These are phyloP conservation scores for Chloroidium sp. DNA, from an alignment of 163 green algal species.

Conservation along the genomic window DNA sequence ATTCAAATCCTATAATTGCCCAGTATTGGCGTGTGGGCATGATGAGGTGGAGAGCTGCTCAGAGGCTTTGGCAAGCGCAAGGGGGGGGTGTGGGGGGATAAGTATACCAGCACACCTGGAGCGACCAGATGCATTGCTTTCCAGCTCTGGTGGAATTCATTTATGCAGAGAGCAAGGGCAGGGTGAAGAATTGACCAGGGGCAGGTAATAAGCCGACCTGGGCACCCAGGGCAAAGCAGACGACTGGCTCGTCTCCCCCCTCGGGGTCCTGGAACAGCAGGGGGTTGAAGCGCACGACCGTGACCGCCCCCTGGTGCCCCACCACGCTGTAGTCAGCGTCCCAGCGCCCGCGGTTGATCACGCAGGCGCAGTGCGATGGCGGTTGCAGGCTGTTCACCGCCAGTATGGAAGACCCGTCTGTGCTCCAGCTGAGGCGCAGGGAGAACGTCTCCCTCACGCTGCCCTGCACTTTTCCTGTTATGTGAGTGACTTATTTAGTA, in stretches of 20 bases:
- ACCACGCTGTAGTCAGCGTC: constrained; percentile 36
- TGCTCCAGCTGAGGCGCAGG: constrained; percentile 69
- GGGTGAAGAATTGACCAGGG: too few species aligned
- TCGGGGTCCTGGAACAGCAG: constrained; percentile 43
- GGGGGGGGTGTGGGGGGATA: too few species aligned
- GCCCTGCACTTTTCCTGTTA: not conserved
- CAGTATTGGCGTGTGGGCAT: too few species aligned
- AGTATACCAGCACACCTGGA: too few species aligned
- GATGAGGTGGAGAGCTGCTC: too few species aligned
- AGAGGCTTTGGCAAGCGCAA: too few species aligned
- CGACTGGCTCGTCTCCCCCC: not conserved
- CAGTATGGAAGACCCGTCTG: constrained; percentile 62
- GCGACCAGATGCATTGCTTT: too few species aligned
- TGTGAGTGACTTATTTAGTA: too few species aligned
- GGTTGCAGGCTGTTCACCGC: constrained; percentile 47
- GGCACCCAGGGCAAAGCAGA: constrained; percentile 46
- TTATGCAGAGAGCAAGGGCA: too few species aligned
- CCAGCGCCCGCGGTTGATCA: constrained; percentile 61
- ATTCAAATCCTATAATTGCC: too few species aligned
- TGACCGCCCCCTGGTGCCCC: constrained; percentile 64
- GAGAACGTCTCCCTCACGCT: constrained; percentile 53
- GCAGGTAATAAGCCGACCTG: not conserved
- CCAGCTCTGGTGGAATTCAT: too few species aligned
- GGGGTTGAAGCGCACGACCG: constrained; percentile 59
- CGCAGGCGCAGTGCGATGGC: constrained; percentile 32